phyloP scores from a whole-genome alignment of 495 filamentous ascomycete genomes.

The Pseudomonodictys pantanalensis region DNA sequence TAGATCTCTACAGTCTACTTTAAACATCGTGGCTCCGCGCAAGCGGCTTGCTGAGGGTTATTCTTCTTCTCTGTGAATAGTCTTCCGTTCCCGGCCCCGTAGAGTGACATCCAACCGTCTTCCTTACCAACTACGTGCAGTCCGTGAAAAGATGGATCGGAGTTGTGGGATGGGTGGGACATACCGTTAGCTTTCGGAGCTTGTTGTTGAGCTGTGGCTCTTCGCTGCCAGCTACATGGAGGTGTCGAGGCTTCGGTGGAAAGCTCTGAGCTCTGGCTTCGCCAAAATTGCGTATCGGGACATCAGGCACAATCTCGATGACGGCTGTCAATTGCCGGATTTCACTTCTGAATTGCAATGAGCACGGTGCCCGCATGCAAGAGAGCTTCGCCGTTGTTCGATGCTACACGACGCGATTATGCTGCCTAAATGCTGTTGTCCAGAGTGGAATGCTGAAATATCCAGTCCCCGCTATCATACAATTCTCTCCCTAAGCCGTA shows the following conservation, averaged over 20 bases:
- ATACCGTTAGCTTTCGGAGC: too few relatives aligned
- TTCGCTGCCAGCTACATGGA: neutral
- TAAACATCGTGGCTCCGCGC: constrained; percentile 49
- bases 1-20: constrained; percentile 41
- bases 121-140: constrained; percentile 45
- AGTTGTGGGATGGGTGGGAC: constrained; percentile 55
- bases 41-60: constrained; percentile 56
- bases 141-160: constrained; percentile 46
- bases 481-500: too few relatives aligned
- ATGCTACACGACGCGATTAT: neutral
- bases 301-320: too few relatives aligned
- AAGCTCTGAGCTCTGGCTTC: too few relatives aligned
- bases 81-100: constrained; percentile 58
- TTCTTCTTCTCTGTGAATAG: constrained; percentile 47
- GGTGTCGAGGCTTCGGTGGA: neutral
- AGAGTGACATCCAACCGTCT: constrained; percentile 42
- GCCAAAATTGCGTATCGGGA: too few relatives aligned
- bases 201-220: neutral
- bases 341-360: too few relatives aligned
- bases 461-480: too few relatives aligned
- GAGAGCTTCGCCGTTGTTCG: too few relatives aligned
- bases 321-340: too few relatives aligned
- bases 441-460: neutral
- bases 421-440: neutral
- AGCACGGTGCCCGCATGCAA: too few relatives aligned